phyloP scores from a whole-genome alignment of 441 rosid genomes.

The Populus tomentosa region DNA sequence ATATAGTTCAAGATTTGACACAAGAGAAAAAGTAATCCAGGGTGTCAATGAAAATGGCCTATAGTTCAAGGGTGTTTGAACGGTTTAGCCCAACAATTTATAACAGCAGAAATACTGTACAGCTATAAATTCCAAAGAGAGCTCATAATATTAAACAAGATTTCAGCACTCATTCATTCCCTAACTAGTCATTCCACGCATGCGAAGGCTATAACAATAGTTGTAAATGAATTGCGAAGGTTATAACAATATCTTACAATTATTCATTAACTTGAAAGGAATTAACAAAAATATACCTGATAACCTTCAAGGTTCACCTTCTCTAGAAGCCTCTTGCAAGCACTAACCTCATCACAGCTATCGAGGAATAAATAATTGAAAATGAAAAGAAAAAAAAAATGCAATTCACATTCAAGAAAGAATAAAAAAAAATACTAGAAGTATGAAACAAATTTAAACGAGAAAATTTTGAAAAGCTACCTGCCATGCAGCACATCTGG shows the following conservation, averaged over 20 bases:
- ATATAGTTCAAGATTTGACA: not conserved
- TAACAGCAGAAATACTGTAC: not conserved
- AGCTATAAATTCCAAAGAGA: not conserved
- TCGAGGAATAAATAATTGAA: slow-evolving; percentile 19
- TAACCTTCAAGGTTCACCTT: slow-evolving; percentile 71
- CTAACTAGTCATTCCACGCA: not conserved
- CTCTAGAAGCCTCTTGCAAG: slow-evolving; percentile 78
- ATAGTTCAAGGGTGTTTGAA: not conserved
- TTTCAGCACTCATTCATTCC: not conserved
- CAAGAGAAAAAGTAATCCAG: not conserved
- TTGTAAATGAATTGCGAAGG: slow-evolving; percentile 3
- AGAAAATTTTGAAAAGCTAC: slow-evolving; percentile 37
- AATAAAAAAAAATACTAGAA: not conserved
- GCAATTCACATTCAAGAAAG: slow-evolving; percentile 15
- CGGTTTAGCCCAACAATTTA: not conserved
- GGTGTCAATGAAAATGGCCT: not conserved
- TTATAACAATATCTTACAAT: not conserved
- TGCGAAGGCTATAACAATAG: not conserved
- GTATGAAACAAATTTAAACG: slow-evolving; percentile 7
- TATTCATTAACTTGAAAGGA: not conserved
- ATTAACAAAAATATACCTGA: slow-evolving; percentile 53
- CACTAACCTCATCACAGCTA: slow-evolving; percentile 58
- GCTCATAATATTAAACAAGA: not conserved
- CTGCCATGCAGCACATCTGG: slow-evolving; percentile 50
- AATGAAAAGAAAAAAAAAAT: slow-evolving; percentile 12